Evolutionary conservation across 2,329 filamentous ascomycete genomes (phyloP).

Genomic region (Cryphonectria radicalis): DNA sequence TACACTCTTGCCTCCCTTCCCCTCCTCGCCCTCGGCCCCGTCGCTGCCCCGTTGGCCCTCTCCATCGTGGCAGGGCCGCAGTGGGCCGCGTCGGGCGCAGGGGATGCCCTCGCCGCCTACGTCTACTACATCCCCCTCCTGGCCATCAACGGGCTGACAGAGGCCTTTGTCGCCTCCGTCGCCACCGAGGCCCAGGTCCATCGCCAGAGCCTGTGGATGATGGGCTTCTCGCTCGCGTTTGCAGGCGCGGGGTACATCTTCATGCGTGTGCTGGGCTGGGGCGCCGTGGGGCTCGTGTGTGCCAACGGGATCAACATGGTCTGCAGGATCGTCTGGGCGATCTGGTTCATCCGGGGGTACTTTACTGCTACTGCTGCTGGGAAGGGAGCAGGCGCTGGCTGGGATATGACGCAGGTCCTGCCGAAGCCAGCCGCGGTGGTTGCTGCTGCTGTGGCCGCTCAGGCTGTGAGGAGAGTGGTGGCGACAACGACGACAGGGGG

Average conservation of each 20-base stretch:
- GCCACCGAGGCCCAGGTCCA: slow-evolving; percentile 77
- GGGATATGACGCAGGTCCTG: slow-evolving; percentile 47
- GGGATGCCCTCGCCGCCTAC: slow-evolving; percentile 75
- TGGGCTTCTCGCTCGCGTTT: slow-evolving; percentile 77
- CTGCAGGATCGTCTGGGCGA: slow-evolving; percentile 82
- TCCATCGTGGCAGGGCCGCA: slow-evolving; percentile 74
- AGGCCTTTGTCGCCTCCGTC: slow-evolving; percentile 90
- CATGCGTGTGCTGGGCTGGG: slow-evolving; percentile 69
- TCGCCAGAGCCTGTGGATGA: slow-evolving; percentile 82
- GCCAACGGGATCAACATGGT: slow-evolving; percentile 92
- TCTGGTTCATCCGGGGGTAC: slow-evolving; percentile 69
- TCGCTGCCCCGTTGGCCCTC: slow-evolving; percentile 74
- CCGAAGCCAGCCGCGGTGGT: slow-evolving; percentile 50
- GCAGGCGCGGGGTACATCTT: slow-evolving; percentile 75
- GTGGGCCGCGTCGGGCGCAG: slow-evolving; percentile 77
- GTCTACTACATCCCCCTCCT: slow-evolving; percentile 93
- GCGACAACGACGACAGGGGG: slow-evolving; percentile 3
- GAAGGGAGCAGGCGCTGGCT: slow-evolving; percentile 42
- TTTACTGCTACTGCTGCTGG: slow-evolving; percentile 46
- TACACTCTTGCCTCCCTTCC: slow-evolving; percentile 77
- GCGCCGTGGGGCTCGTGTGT: slow-evolving; percentile 79
- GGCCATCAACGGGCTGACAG: slow-evolving; percentile 87
- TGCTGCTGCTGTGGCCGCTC: slow-evolving; percentile 49
- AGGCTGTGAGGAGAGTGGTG: slow-evolving; percentile 42
- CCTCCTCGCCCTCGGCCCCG: slow-evolving; percentile 72